Evolutionary conservation across 495 filamentous ascomycete species (phyloP).

Genomic region (Cercophora newfieldiana): DNA sequence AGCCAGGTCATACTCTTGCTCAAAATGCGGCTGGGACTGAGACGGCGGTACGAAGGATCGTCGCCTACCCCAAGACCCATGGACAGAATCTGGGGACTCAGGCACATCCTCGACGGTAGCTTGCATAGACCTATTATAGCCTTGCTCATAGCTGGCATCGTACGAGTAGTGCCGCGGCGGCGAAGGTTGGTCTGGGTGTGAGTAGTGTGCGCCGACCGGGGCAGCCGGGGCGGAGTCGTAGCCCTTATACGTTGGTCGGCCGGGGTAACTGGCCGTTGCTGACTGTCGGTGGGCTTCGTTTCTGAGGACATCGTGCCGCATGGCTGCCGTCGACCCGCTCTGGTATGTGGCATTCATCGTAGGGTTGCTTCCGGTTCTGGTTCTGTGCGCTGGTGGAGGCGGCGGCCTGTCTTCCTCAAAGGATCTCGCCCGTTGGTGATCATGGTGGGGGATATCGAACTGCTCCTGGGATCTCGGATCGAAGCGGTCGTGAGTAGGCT

Average conservation of each 20-base stretch:
- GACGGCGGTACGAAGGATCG: conserved; percentile 33
- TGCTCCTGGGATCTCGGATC: conserved; percentile 22
- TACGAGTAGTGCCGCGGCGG: conserved; percentile 52
- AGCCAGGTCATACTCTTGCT: conserved; percentile 38
- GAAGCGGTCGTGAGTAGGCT: conserved; percentile 26
- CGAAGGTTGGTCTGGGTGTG: conserved; percentile 31
- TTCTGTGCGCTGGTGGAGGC: conserved; percentile 47
- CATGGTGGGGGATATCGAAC: conserved; percentile 22
- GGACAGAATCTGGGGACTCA: conserved; percentile 44
- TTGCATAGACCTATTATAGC: conserved; percentile 59
- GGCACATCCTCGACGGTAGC: conserved; percentile 69
- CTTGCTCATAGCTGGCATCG: conserved; percentile 44
- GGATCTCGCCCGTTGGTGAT: conserved; percentile 14
- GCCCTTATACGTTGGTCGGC: conserved; percentile 48
- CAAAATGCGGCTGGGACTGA: conserved; percentile 29
- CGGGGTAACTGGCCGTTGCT: conserved; percentile 43
- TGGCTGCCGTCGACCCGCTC: conserved; percentile 36
- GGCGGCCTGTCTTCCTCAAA: conserved; percentile 43
- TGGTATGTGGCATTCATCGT: conserved; percentile 37
- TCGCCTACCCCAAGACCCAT: conserved; percentile 49
- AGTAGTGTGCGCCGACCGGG: conserved; percentile 31
- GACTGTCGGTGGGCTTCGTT: conserved; percentile 50
- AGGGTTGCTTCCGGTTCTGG: conserved; percentile 40
- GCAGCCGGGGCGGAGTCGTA: conserved; percentile 44
- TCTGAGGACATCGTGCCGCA: conserved; percentile 51